phyloP scores from a whole-genome alignment of 441 rosid genomes.

The Corymbia citriodora region DNA sequence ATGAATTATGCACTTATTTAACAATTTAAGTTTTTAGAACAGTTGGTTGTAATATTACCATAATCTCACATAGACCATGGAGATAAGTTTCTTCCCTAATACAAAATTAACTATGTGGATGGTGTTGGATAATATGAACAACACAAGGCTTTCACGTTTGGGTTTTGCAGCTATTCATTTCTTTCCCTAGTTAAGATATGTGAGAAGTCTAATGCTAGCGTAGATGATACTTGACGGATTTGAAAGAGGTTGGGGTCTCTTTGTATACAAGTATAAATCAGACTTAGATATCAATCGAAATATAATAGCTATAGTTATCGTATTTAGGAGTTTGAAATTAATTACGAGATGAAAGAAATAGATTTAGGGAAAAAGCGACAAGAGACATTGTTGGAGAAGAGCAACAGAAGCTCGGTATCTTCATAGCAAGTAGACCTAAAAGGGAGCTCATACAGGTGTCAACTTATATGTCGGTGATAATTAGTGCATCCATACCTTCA shows the following conservation, averaged over 20 bases:
- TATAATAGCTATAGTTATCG: not conserved
- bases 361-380: no score
- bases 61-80: not conserved
- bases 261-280: no score
- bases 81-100: not conserved
- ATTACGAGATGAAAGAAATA: not conserved
- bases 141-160: not conserved
- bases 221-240: not conserved
- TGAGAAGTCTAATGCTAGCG: not conserved
- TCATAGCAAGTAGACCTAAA: no score
- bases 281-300: not conserved
- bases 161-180: not conserved
- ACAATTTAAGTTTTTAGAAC: no score
- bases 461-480: no score
- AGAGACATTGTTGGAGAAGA: no score
- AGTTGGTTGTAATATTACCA: no score
- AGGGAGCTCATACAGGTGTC: not conserved
- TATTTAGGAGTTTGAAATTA: no score
- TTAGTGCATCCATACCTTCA: no score
- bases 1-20: no score
- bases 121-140: not conserved
- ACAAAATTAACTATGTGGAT: not conserved
- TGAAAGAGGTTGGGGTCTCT: not conserved
- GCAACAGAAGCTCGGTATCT: no score
- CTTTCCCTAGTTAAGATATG: not conserved